A percentile compares a stretch with the other conserved stretches of the same genome.
phyloP scores from a whole-genome alignment of 345 rosid species.

The Eutrema yunnanense region DNA sequence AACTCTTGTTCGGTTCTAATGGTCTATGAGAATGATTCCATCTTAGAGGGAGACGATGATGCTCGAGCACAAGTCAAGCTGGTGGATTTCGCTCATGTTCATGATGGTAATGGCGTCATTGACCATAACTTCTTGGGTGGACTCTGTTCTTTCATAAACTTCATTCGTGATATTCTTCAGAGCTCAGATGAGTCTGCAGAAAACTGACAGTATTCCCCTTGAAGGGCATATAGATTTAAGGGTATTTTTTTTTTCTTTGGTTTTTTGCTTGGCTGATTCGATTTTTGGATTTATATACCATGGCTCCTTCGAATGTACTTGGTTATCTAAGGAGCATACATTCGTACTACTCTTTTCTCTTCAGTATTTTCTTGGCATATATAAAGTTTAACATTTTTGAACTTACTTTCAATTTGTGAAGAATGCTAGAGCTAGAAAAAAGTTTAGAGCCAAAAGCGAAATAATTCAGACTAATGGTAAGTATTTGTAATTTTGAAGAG shows the following conservation, averaged over 20 bases:
- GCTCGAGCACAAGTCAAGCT: constrained; percentile 55
- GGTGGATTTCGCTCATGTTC: constrained; percentile 89
- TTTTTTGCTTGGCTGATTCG: background rate
- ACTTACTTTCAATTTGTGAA: background rate
- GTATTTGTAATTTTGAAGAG: background rate
- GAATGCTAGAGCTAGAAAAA: background rate
- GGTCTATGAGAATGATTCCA: constrained; percentile 52
- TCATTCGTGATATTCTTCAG: constrained; percentile 57
- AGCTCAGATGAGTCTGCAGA: constrained; percentile 37
- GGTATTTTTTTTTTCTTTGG: no score
- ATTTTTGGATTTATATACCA: constrained; percentile 16
- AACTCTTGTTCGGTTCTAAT: constrained; percentile 82
- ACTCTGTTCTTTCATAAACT: constrained; percentile 79
- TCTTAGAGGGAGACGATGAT: constrained; percentile 31
- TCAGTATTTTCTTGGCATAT: background rate
- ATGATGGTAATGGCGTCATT: constrained; percentile 74
- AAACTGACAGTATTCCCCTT: background rate
- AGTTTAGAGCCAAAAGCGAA: background rate
- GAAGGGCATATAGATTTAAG: background rate
- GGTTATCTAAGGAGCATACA: constrained; percentile 11
- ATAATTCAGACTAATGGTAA: background rate
- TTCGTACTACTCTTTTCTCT: constrained; percentile 1
- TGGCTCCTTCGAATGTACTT: constrained; percentile 18
- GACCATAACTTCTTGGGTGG: constrained; percentile 98
- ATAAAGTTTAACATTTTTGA: background rate